These are phyloP conservation scores for Euphorbia tirucalli DNA, from an alignment of 345 rosid species.

Conservation along the genomic window DNA sequence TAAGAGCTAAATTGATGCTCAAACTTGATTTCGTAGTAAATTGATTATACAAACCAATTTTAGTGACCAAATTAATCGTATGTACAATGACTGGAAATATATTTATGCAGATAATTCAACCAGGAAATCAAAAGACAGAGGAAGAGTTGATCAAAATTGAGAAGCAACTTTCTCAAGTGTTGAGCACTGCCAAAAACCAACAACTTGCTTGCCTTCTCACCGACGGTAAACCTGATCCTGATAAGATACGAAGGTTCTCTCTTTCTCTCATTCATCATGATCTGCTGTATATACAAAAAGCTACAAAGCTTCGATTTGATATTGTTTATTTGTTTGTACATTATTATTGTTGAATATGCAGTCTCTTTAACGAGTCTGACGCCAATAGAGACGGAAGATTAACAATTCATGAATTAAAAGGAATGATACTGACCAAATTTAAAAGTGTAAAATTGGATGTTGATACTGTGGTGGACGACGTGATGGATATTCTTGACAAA, in stretches of 20 bases:
- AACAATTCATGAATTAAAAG: conserved; percentile 27
- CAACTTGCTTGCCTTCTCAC: conserved; percentile 12
- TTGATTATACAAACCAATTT: too few species aligned
- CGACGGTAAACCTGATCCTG: conserved; percentile 14
- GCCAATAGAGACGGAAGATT: conserved; percentile 21
- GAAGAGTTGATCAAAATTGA: not conserved
- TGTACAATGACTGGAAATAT: too few species aligned
- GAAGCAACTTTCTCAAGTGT: not conserved
- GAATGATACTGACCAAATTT: conserved; percentile 23
- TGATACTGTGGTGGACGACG: conserved; percentile 25
- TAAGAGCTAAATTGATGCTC: too few species aligned
- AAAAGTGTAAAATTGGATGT: conserved; percentile 22
- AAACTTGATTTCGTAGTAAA: too few species aligned
- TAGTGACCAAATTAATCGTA: too few species aligned
- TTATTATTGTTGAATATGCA: conserved; percentile 1
- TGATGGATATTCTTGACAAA: conserved; percentile 28
- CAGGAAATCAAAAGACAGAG: not conserved
- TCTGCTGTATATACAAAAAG: too few species aligned
- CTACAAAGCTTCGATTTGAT: too few species aligned
- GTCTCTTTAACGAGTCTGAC: conserved; percentile 35
- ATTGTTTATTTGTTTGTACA: not conserved
- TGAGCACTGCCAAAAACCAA: not conserved
- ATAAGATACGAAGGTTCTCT: conserved; percentile 9
- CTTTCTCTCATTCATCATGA: too few species aligned
- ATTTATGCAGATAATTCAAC: conserved; percentile 8